Conservation (phyloP, 2,329 filamentous ascomycete genomes). For the Rutstroemia sydowiana region DNA sequence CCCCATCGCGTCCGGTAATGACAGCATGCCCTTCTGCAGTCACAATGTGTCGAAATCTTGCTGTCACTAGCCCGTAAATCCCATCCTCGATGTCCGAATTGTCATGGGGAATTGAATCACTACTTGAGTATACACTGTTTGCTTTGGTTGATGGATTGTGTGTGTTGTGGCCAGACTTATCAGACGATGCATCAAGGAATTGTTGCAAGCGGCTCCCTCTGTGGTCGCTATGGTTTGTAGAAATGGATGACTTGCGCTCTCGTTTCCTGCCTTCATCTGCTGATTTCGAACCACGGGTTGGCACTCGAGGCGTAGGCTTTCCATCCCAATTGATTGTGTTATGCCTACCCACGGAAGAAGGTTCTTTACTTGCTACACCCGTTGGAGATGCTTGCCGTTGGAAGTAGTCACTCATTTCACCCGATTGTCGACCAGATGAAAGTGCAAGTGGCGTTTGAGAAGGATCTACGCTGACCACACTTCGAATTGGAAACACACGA, state of each 20-base stretch:
- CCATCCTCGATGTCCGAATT: too few species aligned
- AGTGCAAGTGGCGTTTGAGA: slow-evolving; percentile 19
- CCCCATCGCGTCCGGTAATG: slow-evolving; percentile 69
- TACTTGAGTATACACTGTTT: not conserved
- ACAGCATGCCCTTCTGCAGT: slow-evolving; percentile 75
- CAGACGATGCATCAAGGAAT: slow-evolving; percentile 23
- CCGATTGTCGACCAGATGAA: slow-evolving; percentile 11
- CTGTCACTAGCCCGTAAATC: slow-evolving; percentile 44
- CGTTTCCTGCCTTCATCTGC: not conserved
- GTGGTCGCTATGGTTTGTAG: slow-evolving; percentile 12
- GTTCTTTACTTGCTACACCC: slow-evolving; percentile 1
- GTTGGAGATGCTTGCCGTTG: not conserved
- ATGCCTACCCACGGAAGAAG: not conserved
- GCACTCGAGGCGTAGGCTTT: not conserved
- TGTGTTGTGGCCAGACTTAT: slow-evolving; percentile 14
- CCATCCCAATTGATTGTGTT: not conserved
- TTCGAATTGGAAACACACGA: slow-evolving; percentile 26
- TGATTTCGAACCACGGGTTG: not conserved
- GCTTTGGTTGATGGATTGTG: slow-evolving; percentile 2
- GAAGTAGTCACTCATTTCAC: slow-evolving; percentile 20
- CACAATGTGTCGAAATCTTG: slow-evolving; percentile 70
- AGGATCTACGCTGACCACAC: slow-evolving; percentile 25
- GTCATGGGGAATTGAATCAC: slow-evolving; percentile 4
- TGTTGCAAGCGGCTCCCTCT: slow-evolving; percentile 19
- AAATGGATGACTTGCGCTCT: slow-evolving; percentile 12